A percentile compares a stretch with the other conserved stretches of the same genome.
phyloP scores from a whole-genome alignment of 2,329 filamentous ascomycete species.

The Fusarium dlaminii region DNA sequence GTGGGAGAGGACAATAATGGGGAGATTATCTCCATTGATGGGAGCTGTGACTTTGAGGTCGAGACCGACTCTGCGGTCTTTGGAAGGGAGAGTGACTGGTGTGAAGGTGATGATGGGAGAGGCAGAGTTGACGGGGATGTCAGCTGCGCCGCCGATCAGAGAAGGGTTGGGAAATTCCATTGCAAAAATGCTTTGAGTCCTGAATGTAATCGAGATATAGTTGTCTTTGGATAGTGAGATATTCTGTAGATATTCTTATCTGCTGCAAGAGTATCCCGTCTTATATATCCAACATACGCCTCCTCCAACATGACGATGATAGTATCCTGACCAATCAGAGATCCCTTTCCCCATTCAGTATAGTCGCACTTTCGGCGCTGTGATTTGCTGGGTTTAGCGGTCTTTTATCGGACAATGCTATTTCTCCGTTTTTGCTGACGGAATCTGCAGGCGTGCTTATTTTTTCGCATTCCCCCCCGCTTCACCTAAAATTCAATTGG shows the following conservation, averaged over 20 bases:
- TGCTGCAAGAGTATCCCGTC: not conserved
- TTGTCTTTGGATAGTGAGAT: accelerated
- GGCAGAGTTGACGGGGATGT: constrained; percentile 30
- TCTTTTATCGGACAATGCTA: not conserved
- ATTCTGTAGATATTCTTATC: not conserved
- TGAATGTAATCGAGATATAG: accelerated
- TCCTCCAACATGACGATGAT: not conserved
- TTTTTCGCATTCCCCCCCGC: too few species aligned
- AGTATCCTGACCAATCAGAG: constrained; percentile 15
- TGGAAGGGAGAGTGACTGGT: constrained; percentile 30
- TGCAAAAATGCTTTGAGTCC: not conserved
- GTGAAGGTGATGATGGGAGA: constrained; percentile 37
- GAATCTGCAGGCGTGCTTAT: not conserved
- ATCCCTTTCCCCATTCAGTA: not conserved
- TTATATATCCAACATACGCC: constrained; percentile 17
- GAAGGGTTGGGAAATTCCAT: constrained; percentile 39
- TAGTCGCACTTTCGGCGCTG: accelerated
- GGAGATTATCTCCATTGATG: constrained; percentile 16
- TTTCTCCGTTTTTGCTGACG: not conserved
- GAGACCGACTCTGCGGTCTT: constrained; percentile 34
- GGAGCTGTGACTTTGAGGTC: constrained; percentile 39
- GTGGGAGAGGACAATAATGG: constrained; percentile 42
- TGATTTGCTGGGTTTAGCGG: constrained; percentile 6
- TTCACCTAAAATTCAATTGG: not conserved
- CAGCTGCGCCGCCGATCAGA: constrained; percentile 37